Conservation (phyloP, 805 yeast species). For the Kluyveromyces lactis region DNA sequence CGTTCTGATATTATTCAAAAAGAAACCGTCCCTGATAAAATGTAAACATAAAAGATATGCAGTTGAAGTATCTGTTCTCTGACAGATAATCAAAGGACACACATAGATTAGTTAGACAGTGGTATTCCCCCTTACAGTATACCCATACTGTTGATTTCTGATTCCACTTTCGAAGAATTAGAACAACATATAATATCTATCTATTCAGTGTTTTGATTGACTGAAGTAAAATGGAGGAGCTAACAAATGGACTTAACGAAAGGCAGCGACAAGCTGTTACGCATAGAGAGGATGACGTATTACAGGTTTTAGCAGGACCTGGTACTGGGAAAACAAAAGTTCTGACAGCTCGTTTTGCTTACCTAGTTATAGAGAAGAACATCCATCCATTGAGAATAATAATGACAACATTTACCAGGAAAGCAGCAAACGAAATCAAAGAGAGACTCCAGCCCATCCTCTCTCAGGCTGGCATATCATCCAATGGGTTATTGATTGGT, state of each 20-base stretch:
- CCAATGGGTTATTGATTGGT: conserved; percentile 55
- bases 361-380: conserved; percentile 43
- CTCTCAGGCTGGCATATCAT: conserved; percentile 24
- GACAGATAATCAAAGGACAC: no score
- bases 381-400: conserved; percentile 57
- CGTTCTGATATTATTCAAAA: no score
- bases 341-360: conserved; percentile 69
- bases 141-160: no score
- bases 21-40: no score
- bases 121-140: no score
- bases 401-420: conserved; percentile 88
- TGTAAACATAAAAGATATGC: no score
- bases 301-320: conserved; percentile 56
- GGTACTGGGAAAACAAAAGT: conserved; percentile 81
- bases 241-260: conserved; percentile 24
- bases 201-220: no score
- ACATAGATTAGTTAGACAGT: no score
- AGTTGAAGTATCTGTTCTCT: no score
- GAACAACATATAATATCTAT: no score
- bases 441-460: conserved; percentile 45
- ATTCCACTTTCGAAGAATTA: no score
- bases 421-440: conserved; percentile 82
- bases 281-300: conserved; percentile 32
- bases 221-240: conserved; percentile 2
- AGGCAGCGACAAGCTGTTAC: conserved; percentile 40